These are phyloP conservation scores for Rhizoctonia solani DNA, from an alignment of 1,284 basidiomycete genomes.

Conservation along the genomic window DNA sequence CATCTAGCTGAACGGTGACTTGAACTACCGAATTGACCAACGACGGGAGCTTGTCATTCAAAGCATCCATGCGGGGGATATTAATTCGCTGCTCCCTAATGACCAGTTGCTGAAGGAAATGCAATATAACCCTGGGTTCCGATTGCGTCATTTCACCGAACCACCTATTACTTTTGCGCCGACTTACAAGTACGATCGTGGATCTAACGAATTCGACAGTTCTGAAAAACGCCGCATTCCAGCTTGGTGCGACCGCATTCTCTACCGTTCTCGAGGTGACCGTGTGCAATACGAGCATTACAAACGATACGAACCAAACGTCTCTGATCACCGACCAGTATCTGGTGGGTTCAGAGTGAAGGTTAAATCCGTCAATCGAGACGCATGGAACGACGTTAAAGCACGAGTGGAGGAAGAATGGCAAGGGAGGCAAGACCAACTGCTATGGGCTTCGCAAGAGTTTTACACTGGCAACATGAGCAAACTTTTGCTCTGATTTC, in stretches of 20 bases:
- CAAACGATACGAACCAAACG: conserved; percentile 77
- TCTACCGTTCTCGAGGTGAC: conserved; percentile 71
- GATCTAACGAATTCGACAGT: conserved; percentile 79
- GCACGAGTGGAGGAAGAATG: conserved; percentile 61
- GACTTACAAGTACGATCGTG: conserved; percentile 95
- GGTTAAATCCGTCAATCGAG: conserved; percentile 70
- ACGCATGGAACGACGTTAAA: conserved; percentile 60
- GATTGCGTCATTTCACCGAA: conserved; percentile 82
- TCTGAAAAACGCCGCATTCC: conserved; percentile 88
- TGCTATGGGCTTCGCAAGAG: conserved; percentile 56
- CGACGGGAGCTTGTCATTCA: conserved; percentile 79
- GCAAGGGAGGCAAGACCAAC: conserved; percentile 52
- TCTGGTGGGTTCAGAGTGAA: conserved; percentile 75
- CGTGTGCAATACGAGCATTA: conserved; percentile 70
- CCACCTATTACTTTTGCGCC: conserved; percentile 81
- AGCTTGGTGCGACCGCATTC: conserved; percentile 94
- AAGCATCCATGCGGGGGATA: conserved; percentile 67
- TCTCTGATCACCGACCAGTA: conserved; percentile 86
- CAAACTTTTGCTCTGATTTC: conserved; percentile 18
- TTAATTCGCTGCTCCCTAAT: conserved; percentile 66
- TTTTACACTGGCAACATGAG: conserved; percentile 53
- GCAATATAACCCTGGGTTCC: conserved; percentile 81
- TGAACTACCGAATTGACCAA: conserved; percentile 94
- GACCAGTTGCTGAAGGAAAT: conserved; percentile 93
- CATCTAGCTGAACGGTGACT: conserved; percentile 74